Base-by-base conservation (phyloP, 2,329 filamentous ascomycete species). In the Meredithiella fracta region DNA sequence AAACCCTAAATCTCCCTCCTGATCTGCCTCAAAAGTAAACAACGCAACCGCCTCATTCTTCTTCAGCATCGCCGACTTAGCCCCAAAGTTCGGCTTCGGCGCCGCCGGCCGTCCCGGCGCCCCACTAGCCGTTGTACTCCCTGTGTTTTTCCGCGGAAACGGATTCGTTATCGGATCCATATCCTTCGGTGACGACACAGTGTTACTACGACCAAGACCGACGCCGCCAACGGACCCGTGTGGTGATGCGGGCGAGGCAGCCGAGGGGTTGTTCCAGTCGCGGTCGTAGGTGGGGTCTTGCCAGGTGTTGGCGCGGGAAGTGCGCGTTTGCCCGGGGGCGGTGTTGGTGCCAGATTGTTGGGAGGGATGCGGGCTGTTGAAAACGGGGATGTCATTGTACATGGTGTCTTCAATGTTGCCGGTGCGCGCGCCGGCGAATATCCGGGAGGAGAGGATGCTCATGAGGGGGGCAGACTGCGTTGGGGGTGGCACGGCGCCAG, bases 351-450 rank as follows among this genome's bases (percentile, higher is more conserved):
- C 77, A 59, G 80, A 76, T 44, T 85, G 85, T 65, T 90, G 84
- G 87, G 88, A 94, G 5, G 89, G 82, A 7, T 87, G 81, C 62
- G 90, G 82, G 62, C 91, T 82, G 63, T 91, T 88, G 68, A 96
- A 97, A 23, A 94, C 79, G 11, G 92, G 91, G 20, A 85, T 79
- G 64, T 97, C 90, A 69, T 97, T 97, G 75, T 97, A 97, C 81
- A 92, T 90, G 50, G 72, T 65, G 62, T 86, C 82, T 58, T 78
- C 75, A 50, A 67, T 62, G 14, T 65, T 58, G 29, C 67, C 68
- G 26, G 64, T 65, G 59, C 74, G 70, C 58, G 78, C 73, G 50
- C 89, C 87, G 44, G 80, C 81, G 68, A 98, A 98, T 53, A 84
- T 76, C 58, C 89, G 79, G 26, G 88, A 90, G 69, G 89, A 92